Base-by-base conservation (phyloP, 2,329 filamentous ascomycete species). In the Colletotrichum sidae region DNA sequence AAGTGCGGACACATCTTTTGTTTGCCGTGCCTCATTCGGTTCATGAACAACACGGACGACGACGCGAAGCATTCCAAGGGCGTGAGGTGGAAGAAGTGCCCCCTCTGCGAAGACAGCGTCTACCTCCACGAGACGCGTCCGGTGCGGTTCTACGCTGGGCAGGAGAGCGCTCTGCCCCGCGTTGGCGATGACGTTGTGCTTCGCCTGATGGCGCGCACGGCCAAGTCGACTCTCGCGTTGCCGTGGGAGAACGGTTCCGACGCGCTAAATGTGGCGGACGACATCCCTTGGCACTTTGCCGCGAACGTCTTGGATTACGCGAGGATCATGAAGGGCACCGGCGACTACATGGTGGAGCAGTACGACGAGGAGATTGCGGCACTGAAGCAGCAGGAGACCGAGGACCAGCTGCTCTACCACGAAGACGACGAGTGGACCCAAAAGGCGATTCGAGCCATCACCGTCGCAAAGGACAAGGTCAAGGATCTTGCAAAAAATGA, bases 1-100 rank as follows among this genome's bases (percentile, higher is more conserved):
- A 95, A 91, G 74, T 99, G 96, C 73, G 96, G 96, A 1, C 96
- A 99, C 75, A 97, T 99, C 11, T 98, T 97, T 76, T 99, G 96
- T 75, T 82, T 98, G 39, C 90, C 96, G 6, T 99, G 96, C 75
- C 80, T 98, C 67, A 93, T 98, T 68, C 91, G 96, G 54, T 99
- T 96, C 76, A 97, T 99, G 93, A 92, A 97, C 72, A 92, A 94
- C 8, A 88, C 87, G 11, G 90, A 92, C 61, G 90, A 92, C n/a
- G 90, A 92, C 39, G 79, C 80, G 8, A 85, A 84, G 63, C 81
- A 86, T 9, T 89, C 90, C 68, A 94, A 90, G 79, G 90, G 87
- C 71, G 83, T 91, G 37, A 86, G 91, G 59, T 97, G 93, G 87
- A 97, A 97, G 81, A 97, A 97, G 76, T 99, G 96, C 71, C 95